Percentiles rank a stretch among this genome's conserved stretches.
These are phyloP conservation scores for Rhodosporidiobolus odoratus DNA, from an alignment of 768 basidiomycete genomes.

Conservation along the genomic window DNA sequence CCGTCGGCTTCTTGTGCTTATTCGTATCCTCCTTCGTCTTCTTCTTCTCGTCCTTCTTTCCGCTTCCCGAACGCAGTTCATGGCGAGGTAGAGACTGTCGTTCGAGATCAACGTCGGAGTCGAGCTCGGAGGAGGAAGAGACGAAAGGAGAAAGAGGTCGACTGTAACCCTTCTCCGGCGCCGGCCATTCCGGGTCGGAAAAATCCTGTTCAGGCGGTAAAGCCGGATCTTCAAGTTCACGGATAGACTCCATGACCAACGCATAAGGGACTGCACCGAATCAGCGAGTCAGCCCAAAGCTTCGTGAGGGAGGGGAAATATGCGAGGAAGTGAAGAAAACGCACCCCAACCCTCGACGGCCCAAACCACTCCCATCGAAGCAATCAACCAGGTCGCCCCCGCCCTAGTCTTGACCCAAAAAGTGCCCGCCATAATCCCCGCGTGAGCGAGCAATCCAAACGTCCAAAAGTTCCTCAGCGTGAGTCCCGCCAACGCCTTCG, in stretches of 20 bases:
- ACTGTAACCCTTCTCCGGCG: slow-evolving; percentile 4
- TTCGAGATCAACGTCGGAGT: not conserved
- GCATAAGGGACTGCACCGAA: slow-evolving; percentile 26
- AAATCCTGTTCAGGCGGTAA: not conserved
- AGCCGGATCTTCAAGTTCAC: slow-evolving; percentile 4
- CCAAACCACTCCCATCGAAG: slow-evolving; percentile 79
- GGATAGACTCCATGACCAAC: slow-evolving; percentile 29
- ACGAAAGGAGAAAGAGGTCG: not conserved
- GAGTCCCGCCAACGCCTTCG: not conserved
- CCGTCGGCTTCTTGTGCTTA: too few relatives aligned
- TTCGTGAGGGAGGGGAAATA: too few relatives aligned
- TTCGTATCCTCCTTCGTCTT: too few relatives aligned
- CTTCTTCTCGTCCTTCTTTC: too few relatives aligned
- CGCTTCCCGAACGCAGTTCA: too few relatives aligned
- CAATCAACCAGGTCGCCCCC: slow-evolving; percentile 66
- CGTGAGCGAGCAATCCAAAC: slow-evolving; percentile 65
- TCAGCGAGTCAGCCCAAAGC: not conserved
- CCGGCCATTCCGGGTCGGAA: not conserved
- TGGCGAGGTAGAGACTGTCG: too few relatives aligned
- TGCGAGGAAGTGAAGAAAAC: slow-evolving; percentile 57
- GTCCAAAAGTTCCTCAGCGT: slow-evolving; percentile 53
- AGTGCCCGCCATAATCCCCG: slow-evolving; percentile 63
- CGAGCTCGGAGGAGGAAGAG: not conserved
- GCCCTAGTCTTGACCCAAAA: slow-evolving; percentile 57
- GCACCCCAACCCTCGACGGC: slow-evolving; percentile 76